These are phyloP conservation scores for Chloropicon primus DNA, from an alignment of 139 green algal species.

Conservation along the genomic window DNA sequence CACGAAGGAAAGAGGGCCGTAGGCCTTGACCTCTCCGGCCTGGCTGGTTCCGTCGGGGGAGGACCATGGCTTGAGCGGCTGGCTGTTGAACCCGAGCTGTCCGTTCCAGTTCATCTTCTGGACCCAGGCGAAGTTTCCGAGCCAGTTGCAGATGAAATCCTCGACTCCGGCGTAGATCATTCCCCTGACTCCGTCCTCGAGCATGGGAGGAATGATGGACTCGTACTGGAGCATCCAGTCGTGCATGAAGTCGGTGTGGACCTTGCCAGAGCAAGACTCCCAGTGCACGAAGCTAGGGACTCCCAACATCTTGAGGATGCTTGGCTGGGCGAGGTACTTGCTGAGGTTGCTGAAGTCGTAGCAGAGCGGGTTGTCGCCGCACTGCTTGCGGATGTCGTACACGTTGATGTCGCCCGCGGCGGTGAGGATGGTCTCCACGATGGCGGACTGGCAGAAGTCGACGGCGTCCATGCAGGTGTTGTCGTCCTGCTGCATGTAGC, in stretches of 20 bases:
- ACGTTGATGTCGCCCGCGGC: conserved; percentile 48
- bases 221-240: conserved; percentile 48
- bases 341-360: conserved; percentile 55
- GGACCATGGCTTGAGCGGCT: not conserved
- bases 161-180: conserved; percentile 63
- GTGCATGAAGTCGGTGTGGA: conserved; percentile 45
- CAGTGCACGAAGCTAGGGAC: conserved; percentile 39
- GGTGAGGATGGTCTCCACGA: conserved; percentile 18
- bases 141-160: conserved; percentile 68
- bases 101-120: conserved; percentile 38
- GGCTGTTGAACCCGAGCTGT: not conserved
- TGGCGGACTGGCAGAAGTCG: conserved; percentile 38
- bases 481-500: conserved; percentile 30
- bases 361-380: conserved; percentile 52
- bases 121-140: conserved; percentile 54
- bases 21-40: not conserved
- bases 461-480: conserved; percentile 49
- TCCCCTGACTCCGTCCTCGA: conserved; percentile 52
- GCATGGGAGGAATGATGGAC: conserved; percentile 40
- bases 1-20: conserved; percentile 48
- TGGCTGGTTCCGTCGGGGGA: too few relatives aligned
- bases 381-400: conserved; percentile 78
- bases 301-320: conserved; percentile 40
- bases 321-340: conserved; percentile 24
- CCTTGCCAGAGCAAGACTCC: conserved; percentile 44